phyloP scores from a whole-genome alignment of 1,284 basidiomycete genomes.

The Trichosporon faecale region DNA sequence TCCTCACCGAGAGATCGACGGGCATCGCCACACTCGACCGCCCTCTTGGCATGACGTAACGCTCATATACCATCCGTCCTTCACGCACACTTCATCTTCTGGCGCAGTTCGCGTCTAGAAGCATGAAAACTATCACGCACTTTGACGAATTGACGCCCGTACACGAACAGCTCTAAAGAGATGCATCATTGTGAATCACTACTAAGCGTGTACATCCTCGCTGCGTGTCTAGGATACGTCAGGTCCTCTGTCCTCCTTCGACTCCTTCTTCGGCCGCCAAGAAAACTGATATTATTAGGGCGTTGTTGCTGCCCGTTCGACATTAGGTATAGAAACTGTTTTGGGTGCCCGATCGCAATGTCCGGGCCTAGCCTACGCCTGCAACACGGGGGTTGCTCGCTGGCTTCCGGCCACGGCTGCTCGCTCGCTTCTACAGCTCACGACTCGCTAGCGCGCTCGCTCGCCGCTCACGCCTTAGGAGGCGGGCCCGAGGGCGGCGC shows the following conservation, averaged over 20 bases:
- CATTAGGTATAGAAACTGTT: not conserved
- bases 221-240: not conserved
- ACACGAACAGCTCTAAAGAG: not conserved
- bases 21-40: not conserved
- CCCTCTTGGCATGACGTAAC: not conserved
- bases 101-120: not conserved
- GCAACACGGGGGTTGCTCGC: not conserved
- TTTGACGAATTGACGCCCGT: not conserved
- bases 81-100: slow-evolving; percentile 1
- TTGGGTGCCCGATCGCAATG: not conserved
- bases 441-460: not conserved
- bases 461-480: slow-evolving; percentile 13
- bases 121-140: not conserved
- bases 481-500: slow-evolving; percentile 18
- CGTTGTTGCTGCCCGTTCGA: not conserved
- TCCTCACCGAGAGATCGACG: no score
- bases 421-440: not conserved
- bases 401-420: not conserved
- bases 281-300: not conserved
- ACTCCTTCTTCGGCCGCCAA: not conserved
- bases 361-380: not conserved
- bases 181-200: not conserved
- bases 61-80: not conserved
- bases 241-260: no score
- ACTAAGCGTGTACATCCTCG: not conserved